phyloP scores from a whole-genome alignment of 805 yeast genomes.

The Helenozyma baotianmanensis region DNA sequence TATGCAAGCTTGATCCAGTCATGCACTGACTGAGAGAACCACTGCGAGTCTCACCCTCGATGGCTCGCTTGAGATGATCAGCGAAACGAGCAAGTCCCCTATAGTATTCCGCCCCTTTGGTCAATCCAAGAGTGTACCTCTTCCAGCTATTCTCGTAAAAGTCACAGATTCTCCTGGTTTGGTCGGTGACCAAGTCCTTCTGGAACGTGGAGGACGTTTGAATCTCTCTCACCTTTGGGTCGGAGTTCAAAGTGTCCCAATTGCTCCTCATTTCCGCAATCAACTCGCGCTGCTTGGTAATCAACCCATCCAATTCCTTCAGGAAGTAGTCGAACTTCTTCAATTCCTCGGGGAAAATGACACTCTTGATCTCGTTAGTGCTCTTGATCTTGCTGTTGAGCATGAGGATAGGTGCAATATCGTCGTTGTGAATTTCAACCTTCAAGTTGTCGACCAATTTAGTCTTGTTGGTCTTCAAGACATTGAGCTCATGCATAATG shows the following conservation, averaged over 20 bases:
- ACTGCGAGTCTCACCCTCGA: slow-evolving; percentile 15
- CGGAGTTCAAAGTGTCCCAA: slow-evolving; percentile 26
- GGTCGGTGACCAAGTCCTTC: slow-evolving; percentile 27
- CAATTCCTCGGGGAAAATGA: slow-evolving; percentile 64
- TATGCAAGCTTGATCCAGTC: slow-evolving; percentile 6
- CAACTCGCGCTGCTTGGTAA: slow-evolving; percentile 57
- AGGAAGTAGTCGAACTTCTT: slow-evolving; percentile 70
- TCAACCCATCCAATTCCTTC: slow-evolving; percentile 60
- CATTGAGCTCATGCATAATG: slow-evolving; percentile 55
- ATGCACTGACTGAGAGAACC: slow-evolving; percentile 6
- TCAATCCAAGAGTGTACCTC: slow-evolving; percentile 52
- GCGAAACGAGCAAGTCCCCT: slow-evolving; percentile 40
- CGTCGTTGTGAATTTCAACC: slow-evolving; percentile 70
- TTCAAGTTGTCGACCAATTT: slow-evolving; percentile 63
- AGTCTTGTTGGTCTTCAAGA: slow-evolving; percentile 59
- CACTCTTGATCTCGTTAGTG: slow-evolving; percentile 51
- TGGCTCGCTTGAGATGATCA: slow-evolving; percentile 18
- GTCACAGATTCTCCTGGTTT: slow-evolving; percentile 32
- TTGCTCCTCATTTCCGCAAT: slow-evolving; percentile 27
- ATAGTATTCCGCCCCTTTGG: slow-evolving; percentile 64
- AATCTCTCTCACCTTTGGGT: slow-evolving; percentile 34
- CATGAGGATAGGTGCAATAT: slow-evolving; percentile 71
- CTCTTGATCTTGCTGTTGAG: slow-evolving; percentile 54
- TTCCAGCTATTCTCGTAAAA: slow-evolving; percentile 55
- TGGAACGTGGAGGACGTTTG: slow-evolving; percentile 40